These are phyloP conservation scores for Coniferiporia sulphurascens DNA, from an alignment of 1,284 basidiomycete species.

Conservation along the genomic window DNA sequence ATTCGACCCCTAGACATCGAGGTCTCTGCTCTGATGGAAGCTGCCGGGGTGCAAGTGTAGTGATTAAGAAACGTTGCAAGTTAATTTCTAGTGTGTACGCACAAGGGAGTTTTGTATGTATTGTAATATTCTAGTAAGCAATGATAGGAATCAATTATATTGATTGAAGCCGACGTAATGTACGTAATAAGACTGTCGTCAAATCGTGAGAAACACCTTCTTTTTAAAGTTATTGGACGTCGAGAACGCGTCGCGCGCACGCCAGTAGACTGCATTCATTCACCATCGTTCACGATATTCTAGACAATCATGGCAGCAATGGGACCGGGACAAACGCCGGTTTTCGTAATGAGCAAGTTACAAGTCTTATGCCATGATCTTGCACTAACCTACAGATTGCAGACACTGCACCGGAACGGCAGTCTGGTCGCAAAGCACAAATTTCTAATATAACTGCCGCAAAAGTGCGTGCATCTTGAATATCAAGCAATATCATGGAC, in stretches of 20 bases:
- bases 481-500: background rate
- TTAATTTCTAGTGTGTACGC: background rate
- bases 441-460: constrained; percentile 96
- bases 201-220: background rate
- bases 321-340: constrained; percentile 29
- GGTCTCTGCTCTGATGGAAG: constrained; percentile 38
- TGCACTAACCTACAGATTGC: constrained; percentile 7
- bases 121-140: background rate
- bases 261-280: background rate
- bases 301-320: constrained; percentile 13
- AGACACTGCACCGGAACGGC: constrained; percentile 93
- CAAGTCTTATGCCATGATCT: background rate
- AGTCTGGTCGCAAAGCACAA: constrained; percentile 93
- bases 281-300: background rate
- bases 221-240: background rate
- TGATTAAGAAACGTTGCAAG: background rate
- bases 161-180: too few relatives aligned
- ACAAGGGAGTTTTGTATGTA: background rate
- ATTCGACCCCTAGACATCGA: constrained; percentile 35
- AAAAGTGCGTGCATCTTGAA: constrained; percentile 55
- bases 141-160: background rate
- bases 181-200: too few relatives aligned
- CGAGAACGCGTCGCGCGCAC: constrained; percentile 1
- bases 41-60: constrained; percentile 23
- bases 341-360: constrained; percentile 42